These are phyloP conservation scores for Stenocarpella maydis DNA, from an alignment of 2,329 filamentous ascomycete species.

Conservation along the genomic window DNA sequence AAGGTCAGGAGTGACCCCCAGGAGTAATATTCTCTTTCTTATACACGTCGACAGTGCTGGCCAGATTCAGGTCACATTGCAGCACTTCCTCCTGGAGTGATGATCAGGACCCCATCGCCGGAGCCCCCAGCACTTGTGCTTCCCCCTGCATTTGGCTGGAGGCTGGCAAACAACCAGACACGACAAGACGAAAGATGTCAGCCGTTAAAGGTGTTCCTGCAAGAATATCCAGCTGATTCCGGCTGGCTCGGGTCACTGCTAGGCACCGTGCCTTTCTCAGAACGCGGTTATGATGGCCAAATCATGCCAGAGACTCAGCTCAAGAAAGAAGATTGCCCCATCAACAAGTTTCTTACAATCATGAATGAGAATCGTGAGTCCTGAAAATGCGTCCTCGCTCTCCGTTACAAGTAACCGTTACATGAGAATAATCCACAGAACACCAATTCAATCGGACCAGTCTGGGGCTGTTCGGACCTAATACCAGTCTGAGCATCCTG, in stretches of 20 bases:
- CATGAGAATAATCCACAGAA: no score
- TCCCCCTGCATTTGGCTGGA: no score
- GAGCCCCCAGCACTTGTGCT: background rate
- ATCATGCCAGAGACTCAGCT: background rate
- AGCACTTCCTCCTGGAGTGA: background rate
- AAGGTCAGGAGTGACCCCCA: background rate
- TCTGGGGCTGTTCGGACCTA: background rate
- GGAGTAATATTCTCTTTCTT: no score
- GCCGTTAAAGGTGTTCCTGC: no score
- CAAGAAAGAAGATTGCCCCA: background rate
- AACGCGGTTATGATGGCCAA: no score
- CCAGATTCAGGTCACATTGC: background rate
- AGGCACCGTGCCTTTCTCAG: background rate
- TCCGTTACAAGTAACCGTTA: no score
- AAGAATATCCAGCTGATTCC: no score
- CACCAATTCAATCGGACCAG: background rate
- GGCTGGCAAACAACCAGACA: fast-evolving
- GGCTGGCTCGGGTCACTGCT: background rate
- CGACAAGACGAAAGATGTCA: background rate
- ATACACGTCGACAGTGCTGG: background rate
- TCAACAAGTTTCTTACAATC: background rate
- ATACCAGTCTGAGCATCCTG: background rate
- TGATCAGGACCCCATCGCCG: background rate
- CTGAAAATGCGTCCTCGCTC: background rate
- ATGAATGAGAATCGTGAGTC: background rate